Percentiles rank a stretch among this genome's conserved stretches.
phyloP scores from a whole-genome alignment of 129 eudicot genomes.

The Lonicera japonica region DNA sequence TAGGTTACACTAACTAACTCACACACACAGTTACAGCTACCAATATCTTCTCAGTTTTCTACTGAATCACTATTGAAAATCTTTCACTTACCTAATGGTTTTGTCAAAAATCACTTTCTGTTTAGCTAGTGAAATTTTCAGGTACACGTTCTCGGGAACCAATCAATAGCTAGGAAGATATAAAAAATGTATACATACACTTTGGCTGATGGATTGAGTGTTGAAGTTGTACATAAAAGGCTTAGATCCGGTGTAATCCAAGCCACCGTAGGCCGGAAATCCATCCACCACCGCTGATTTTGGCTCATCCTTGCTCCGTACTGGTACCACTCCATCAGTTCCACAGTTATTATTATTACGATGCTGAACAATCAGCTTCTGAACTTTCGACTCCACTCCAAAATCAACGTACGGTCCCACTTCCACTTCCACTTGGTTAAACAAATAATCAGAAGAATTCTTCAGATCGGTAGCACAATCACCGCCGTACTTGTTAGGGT shows the following conservation, averaged over 20 bases:
- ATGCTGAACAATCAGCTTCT: slow-evolving; percentile 26
- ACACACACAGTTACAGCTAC: too few species aligned
- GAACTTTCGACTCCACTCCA: slow-evolving; percentile 42
- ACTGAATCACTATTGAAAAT: too few species aligned
- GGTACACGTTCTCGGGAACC: neutral
- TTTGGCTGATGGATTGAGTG: slow-evolving; percentile 82
- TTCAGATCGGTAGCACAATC: slow-evolving; percentile 13
- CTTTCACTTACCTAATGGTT: too few species aligned
- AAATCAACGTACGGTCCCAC: slow-evolving; percentile 58
- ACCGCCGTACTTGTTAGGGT: slow-evolving; percentile 10
- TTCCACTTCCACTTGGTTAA: slow-evolving; percentile 57
- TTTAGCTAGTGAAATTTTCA: too few species aligned
- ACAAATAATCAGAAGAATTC: slow-evolving; percentile 28
- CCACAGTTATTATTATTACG: slow-evolving; percentile 18
- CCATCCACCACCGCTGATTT: slow-evolving; percentile 48
- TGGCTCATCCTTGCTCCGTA: slow-evolving; percentile 23
- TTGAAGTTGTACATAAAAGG: slow-evolving; percentile 67
- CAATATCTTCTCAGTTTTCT: too few species aligned
- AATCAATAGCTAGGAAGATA: neutral
- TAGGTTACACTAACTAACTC: too few species aligned
- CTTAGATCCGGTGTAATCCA: slow-evolving; percentile 55
- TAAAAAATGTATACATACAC: slow-evolving; percentile 48
- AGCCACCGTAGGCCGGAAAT: slow-evolving; percentile 58
- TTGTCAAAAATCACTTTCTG: too few species aligned
- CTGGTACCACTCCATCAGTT: slow-evolving; percentile 82